Percentiles rank a stretch among this genome's conserved stretches.
phyloP scores from a whole-genome alignment of 495 filamentous ascomycete genomes.

The Annulohypoxylon moriforme region DNA sequence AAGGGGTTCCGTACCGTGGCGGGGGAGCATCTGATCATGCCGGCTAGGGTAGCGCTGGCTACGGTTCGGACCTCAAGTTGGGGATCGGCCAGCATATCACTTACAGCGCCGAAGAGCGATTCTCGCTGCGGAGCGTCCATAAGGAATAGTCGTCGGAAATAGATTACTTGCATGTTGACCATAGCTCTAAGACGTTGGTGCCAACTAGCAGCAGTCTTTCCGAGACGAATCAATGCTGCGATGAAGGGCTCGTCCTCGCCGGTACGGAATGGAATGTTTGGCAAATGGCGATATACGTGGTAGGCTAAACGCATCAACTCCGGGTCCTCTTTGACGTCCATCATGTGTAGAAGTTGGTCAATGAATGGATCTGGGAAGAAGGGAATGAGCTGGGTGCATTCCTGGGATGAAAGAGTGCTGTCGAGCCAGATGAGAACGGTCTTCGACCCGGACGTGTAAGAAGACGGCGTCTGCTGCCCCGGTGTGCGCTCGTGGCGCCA shows the following conservation, averaged over 20 bases:
- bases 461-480: slow-evolving; percentile 90
- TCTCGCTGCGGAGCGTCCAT: slow-evolving; percentile 80
- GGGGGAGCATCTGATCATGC: slow-evolving; percentile 99
- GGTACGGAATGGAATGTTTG: slow-evolving; percentile 91
- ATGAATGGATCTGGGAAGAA: slow-evolving; percentile 94
- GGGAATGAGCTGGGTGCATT: slow-evolving; percentile 89
- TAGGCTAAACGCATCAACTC: slow-evolving; percentile 96
- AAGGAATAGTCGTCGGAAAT: slow-evolving; percentile 97
- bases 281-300: slow-evolving; percentile 95
- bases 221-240: slow-evolving; percentile 85
- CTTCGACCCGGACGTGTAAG: slow-evolving; percentile 96
- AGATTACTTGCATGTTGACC: slow-evolving; percentile 99
- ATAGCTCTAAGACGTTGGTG: slow-evolving; percentile 96
- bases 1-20: slow-evolving; percentile 78
- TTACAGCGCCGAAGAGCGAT: slow-evolving; percentile 86
- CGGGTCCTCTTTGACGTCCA: slow-evolving; percentile 99
- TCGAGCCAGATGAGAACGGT: slow-evolving; percentile 97
- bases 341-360: slow-evolving; percentile 96
- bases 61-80: slow-evolving; percentile 97
- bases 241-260: slow-evolving; percentile 89
- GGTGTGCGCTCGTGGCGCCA: slow-evolving; percentile 88
- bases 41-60: slow-evolving; percentile 88
- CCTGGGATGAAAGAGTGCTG: slow-evolving; percentile 86
- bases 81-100: slow-evolving; percentile 89
- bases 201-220: slow-evolving; percentile 88